Evolutionary conservation across 2,329 filamentous ascomycete genomes (phyloP).

Genomic region (Ceratocystis variospora): DNA sequence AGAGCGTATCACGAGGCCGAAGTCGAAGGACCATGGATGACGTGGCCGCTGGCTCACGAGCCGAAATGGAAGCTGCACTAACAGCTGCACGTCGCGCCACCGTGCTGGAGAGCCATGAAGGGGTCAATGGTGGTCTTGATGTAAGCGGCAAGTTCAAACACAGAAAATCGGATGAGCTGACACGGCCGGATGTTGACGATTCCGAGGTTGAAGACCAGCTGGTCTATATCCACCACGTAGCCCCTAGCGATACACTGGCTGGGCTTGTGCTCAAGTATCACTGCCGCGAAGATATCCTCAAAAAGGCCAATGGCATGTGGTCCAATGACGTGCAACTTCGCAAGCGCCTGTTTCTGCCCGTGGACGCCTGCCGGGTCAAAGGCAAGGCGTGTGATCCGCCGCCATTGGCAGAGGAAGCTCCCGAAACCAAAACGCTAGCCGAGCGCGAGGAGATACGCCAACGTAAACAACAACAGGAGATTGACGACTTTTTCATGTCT

Average conservation of each 20-base stretch:
- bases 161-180: slow-evolving; percentile 52
- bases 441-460: slow-evolving; percentile 13
- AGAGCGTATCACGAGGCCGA: slow-evolving; percentile 20
- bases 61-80: slow-evolving; percentile 40
- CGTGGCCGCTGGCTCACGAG: slow-evolving; percentile 41
- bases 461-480: slow-evolving; percentile 13
- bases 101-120: slow-evolving; percentile 47
- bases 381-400: slow-evolving; percentile 53
- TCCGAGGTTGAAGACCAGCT: slow-evolving; percentile 59
- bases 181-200: slow-evolving; percentile 27
- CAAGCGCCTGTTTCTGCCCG: slow-evolving; percentile 67
- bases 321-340: slow-evolving; percentile 81
- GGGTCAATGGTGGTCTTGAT: slow-evolving; percentile 45
- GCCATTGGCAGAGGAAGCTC: slow-evolving; percentile 20
- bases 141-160: slow-evolving; percentile 44
- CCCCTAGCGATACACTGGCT: slow-evolving; percentile 71
- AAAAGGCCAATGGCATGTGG: slow-evolving; percentile 88
- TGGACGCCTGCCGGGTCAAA: slow-evolving; percentile 77
- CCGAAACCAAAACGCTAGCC: not conserved
- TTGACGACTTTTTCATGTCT: slow-evolving; percentile 15
- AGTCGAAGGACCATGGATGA: slow-evolving; percentile 27
- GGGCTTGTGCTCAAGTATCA: slow-evolving; percentile 83
- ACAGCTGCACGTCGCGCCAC: slow-evolving; percentile 44
- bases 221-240: slow-evolving; percentile 81
- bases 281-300: slow-evolving; percentile 68